These are phyloP conservation scores for Penicillium sp. DNA, from an alignment of 2,329 filamentous ascomycete genomes.

Conservation along the genomic window DNA sequence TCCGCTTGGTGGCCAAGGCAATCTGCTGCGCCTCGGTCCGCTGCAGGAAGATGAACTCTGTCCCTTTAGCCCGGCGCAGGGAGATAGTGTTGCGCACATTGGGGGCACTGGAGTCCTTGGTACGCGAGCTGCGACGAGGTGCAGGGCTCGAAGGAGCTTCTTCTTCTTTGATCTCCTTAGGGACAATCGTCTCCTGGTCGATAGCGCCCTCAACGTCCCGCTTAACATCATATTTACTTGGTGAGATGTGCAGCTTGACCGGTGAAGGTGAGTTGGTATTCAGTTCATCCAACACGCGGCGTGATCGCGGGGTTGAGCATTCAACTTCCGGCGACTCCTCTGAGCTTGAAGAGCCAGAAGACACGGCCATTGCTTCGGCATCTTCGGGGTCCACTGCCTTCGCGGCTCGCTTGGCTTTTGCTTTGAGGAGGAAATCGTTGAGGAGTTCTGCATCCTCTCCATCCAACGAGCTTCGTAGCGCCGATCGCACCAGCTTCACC, in stretches of 20 bases:
- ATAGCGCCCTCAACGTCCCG: conserved; percentile 7
- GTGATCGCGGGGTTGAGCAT: conserved; percentile 31
- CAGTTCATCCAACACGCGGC: conserved; percentile 36
- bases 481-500: conserved; percentile 35
- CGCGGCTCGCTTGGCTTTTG: conserved; percentile 41
- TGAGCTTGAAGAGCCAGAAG: conserved; percentile 13
- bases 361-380: conserved; percentile 14
- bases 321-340: conserved; percentile 21
- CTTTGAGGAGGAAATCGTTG: conserved; percentile 41
- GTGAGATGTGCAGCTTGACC: conserved; percentile 29
- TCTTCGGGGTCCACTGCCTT: conserved; percentile 29
- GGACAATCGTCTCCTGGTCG: conserved; percentile 13
- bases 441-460: conserved; percentile 41
- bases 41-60: conserved; percentile 45
- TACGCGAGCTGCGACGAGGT: conserved; percentile 38
- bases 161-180: conserved; percentile 21
- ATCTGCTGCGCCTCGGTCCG: conserved; percentile 43
- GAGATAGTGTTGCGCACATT: conserved; percentile 39
- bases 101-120: conserved; percentile 25
- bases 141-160: conserved; percentile 26
- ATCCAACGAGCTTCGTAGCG: conserved; percentile 37
- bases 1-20: conserved; percentile 41
- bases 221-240: conserved; percentile 25
- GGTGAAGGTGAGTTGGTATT: conserved; percentile 42
- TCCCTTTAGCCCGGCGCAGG: conserved; percentile 44